These are phyloP conservation scores for Hypoxylon sp. DNA, from an alignment of 2,329 filamentous ascomycete genomes.

Conservation along the genomic window DNA sequence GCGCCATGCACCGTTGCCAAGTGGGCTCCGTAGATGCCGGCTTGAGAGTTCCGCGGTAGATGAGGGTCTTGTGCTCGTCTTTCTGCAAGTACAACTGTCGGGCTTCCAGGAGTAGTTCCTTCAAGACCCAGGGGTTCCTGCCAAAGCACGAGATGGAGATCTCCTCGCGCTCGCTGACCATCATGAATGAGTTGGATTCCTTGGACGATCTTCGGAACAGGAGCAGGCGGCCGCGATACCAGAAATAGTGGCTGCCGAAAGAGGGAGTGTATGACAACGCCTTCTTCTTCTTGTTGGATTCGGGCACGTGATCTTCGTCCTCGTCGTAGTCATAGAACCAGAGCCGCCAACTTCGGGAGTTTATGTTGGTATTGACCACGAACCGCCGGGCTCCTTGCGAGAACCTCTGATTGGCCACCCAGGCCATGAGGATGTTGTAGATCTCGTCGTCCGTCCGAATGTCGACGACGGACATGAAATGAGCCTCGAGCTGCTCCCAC, in stretches of 20 bases:
- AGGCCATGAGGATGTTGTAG: constrained; percentile 76
- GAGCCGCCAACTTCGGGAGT: constrained; percentile 59
- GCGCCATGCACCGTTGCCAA: constrained; percentile 70
- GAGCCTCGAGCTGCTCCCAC: constrained; percentile 56
- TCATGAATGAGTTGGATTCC: constrained; percentile 51
- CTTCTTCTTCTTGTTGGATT: constrained; percentile 55
- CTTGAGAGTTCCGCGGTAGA: constrained; percentile 65
- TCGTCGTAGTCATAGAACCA: constrained; percentile 56
- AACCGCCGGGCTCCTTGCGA: constrained; percentile 66
- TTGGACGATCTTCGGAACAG: constrained; percentile 63
- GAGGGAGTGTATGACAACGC: constrained; percentile 70
- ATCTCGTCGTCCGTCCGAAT: constrained; percentile 75
- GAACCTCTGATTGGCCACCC: constrained; percentile 70
- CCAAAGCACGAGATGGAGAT: constrained; percentile 69
- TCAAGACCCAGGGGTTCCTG: constrained; percentile 65
- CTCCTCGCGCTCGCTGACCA: constrained; percentile 63
- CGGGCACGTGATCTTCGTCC: constrained; percentile 54
- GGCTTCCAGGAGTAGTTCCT: constrained; percentile 68
- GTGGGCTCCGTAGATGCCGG: constrained; percentile 52
- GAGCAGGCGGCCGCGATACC: constrained; percentile 66
- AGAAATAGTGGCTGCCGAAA: constrained; percentile 73
- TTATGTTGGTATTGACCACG: constrained; percentile 69
- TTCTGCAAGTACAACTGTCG: constrained; percentile 62
- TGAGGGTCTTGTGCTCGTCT: constrained; percentile 69
- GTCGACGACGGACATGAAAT: constrained; percentile 72